Evolutionary conservation across 306 rosid genomes (phyloP).

Genomic region (Castanospermum australe): DNA sequence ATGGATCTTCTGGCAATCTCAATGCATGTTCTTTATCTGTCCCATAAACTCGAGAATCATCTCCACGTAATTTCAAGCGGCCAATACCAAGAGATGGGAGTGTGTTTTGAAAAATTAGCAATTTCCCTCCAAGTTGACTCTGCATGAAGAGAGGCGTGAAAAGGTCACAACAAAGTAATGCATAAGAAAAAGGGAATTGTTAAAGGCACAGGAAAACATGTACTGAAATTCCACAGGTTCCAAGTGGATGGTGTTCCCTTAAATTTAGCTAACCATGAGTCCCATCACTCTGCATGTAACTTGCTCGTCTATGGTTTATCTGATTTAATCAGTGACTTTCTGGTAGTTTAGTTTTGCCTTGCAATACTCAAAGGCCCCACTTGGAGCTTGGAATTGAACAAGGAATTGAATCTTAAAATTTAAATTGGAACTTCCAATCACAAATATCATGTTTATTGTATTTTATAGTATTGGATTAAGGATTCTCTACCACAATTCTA

Average conservation of each 20-base stretch:
- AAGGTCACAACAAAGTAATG: constrained; percentile 19
- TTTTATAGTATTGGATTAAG: not conserved
- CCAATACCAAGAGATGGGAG: constrained; percentile 98
- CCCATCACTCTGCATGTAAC: no score
- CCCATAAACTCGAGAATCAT: constrained; percentile 90
- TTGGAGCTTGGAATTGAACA: no score
- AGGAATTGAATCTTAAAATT: constrained; percentile 11
- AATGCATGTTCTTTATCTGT: constrained; percentile 88
- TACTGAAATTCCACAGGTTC: no score
- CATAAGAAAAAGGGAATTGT: constrained; percentile 18
- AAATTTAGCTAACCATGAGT: no score
- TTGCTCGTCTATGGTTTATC: no score
- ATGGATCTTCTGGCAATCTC: constrained; percentile 94
- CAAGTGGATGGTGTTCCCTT: no score
- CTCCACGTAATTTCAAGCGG: constrained; percentile 95
- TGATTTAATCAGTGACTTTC: no score
- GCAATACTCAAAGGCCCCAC: not conserved
- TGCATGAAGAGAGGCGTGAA: constrained; percentile 45
- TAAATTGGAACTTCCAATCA: not conserved
- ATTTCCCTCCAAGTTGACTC: constrained; percentile 95
- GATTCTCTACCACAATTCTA: not conserved
- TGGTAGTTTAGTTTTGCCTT: not conserved
- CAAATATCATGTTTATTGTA: not conserved
- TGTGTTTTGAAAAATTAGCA: constrained; percentile 91
- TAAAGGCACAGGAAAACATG: not conserved